phyloP scores from a whole-genome alignment of 805 yeast species.

The Ogataea minuta region DNA sequence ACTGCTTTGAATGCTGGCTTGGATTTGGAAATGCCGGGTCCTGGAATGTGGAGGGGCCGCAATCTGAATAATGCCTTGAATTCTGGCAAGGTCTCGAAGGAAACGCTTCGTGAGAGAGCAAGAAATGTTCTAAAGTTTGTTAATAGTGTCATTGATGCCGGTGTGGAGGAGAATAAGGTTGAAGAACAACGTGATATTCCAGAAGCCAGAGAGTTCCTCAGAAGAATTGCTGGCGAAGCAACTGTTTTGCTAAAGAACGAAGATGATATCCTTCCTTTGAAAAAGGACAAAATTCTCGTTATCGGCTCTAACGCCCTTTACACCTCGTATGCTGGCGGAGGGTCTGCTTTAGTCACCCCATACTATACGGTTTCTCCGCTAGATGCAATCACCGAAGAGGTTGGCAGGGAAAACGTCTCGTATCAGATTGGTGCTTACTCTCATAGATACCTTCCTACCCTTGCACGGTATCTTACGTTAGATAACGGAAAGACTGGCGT shows the following conservation, averaged over 20 bases:
- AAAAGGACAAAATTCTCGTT: conserved; percentile 44
- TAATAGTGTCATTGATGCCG: conserved; percentile 41
- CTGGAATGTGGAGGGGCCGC: conserved; percentile 42
- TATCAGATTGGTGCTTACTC: conserved; percentile 35
- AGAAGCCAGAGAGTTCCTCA: conserved; percentile 42
- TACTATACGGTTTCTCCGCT: conserved; percentile 48
- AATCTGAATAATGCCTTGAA: conserved; percentile 41
- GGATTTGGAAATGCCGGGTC: conserved; percentile 68
- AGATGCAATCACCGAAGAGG: conserved; percentile 39
- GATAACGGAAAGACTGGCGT: conserved; percentile 26
- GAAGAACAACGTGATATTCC: conserved; percentile 44
- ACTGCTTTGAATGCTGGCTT: conserved; percentile 53
- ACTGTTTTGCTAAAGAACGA: conserved; percentile 59
- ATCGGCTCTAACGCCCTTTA: conserved; percentile 40
- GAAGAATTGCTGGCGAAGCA: conserved; percentile 49
- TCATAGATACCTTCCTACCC: conserved; percentile 35
- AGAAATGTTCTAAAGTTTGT: conserved; percentile 47
- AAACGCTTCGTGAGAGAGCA: conserved; percentile 47
- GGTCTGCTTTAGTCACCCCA: conserved; percentile 51
- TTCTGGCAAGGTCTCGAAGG: conserved; percentile 40
- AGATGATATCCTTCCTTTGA: conserved; percentile 43
- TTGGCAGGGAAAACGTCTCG: conserved; percentile 26
- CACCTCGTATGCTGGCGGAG: conserved; percentile 52
- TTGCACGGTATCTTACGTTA: conserved; percentile 24
- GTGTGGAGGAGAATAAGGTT: conserved; percentile 41